phyloP scores from a whole-genome alignment of 768 basidiomycete species.

The Pulveroboletus sp. region DNA sequence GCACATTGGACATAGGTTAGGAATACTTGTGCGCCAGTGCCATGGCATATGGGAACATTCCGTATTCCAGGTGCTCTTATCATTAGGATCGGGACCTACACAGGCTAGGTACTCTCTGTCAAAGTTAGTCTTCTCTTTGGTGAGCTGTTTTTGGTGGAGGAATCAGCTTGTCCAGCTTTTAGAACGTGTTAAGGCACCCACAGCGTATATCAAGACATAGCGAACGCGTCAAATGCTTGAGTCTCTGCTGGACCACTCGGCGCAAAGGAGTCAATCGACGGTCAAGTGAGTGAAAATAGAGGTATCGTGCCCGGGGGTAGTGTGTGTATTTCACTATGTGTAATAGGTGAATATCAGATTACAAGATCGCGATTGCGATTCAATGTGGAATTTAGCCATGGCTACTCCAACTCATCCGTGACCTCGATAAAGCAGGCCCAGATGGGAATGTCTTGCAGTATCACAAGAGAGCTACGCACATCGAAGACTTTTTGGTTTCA shows the following conservation, averaged over 20 bases:
- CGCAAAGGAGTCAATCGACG: no score
- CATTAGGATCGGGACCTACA: constrained; percentile 48
- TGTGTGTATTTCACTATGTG: no score
- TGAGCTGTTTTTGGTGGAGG: no score
- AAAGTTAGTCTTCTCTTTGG: no score
- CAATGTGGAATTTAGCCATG: not conserved
- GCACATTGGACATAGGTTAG: constrained; percentile 29
- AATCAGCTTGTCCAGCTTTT: no score
- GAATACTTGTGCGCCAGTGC: constrained; percentile 39
- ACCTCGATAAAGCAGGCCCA: not conserved
- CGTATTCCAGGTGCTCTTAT: constrained; percentile 53
- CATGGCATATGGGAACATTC: constrained; percentile 57
- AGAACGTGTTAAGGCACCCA: no score
- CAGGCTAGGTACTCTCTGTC: constrained; percentile 43
- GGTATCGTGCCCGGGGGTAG: no score
- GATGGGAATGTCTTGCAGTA: not conserved
- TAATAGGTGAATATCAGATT: no score
- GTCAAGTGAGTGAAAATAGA: no score
- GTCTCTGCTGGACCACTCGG: not conserved
- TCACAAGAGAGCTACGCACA: not conserved
- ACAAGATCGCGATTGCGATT: not conserved
- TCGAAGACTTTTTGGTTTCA: not conserved
- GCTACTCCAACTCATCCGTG: not conserved
- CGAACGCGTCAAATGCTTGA: constrained; percentile 34
- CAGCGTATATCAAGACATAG: not conserved